A percentile compares a stretch with the other conserved stretches of the same genome.
These are phyloP conservation scores for Globisporangium splendens DNA, from an alignment of 352 stramenopile species.

Conservation along the genomic window DNA sequence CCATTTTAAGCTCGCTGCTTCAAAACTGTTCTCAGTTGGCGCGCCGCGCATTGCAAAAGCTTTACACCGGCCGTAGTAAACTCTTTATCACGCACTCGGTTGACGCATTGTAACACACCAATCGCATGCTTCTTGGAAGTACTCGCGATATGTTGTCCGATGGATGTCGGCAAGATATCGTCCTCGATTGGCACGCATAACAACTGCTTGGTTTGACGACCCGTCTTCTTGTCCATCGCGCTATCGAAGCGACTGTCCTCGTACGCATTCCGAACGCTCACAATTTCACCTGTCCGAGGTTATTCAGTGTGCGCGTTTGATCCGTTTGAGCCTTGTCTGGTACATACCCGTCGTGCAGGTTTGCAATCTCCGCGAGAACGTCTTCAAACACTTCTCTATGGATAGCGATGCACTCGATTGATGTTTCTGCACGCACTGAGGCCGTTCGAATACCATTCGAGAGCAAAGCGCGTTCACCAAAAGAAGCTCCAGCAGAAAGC, in stretches of 20 bases:
- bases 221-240: slow-evolving; percentile 19
- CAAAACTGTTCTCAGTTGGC: neutral
- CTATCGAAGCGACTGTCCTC: slow-evolving; percentile 23
- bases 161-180: slow-evolving; percentile 1
- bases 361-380: slow-evolving; percentile 2
- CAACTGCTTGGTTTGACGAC: slow-evolving; percentile 19
- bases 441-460: slow-evolving; percentile 5
- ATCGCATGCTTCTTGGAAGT: slow-evolving; percentile 3
- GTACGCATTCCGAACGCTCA: slow-evolving; percentile 27
- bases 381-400: slow-evolving; percentile 3
- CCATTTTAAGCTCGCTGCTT: neutral
- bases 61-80: slow-evolving; percentile 20
- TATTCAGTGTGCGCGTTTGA: slow-evolving; percentile 4
- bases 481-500: slow-evolving; percentile 1
- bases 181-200: neutral
- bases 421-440: neutral
- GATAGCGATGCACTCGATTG: slow-evolving; percentile 5
- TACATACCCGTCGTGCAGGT: slow-evolving; percentile 2
- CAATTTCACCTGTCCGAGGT: slow-evolving; percentile 9
- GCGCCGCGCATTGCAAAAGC: slow-evolving; percentile 12
- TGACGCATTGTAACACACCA: slow-evolving; percentile 28
- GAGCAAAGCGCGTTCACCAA: slow-evolving; percentile 4
- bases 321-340: slow-evolving; percentile 4
- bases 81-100: slow-evolving; percentile 15
- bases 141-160: slow-evolving; percentile 1